Evolutionary conservation across 768 basidiomycete species (phyloP), one percentile per base, ranked within the genome.

Genomic region (Leucocoprinus leucothites): DNA sequence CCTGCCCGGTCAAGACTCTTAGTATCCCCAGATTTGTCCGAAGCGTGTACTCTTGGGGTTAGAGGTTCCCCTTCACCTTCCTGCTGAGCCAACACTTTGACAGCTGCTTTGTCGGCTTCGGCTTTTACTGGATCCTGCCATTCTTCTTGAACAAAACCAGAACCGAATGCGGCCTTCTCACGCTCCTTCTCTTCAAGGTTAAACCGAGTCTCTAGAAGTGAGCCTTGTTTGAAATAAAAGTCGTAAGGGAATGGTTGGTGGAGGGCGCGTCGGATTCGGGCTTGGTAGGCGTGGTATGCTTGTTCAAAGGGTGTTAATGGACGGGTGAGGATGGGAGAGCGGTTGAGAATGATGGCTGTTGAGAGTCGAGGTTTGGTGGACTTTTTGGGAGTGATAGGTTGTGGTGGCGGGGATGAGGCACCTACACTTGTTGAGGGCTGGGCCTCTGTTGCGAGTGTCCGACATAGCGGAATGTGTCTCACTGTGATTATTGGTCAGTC

Each of bases 151-250:
- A 75, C 79, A 61, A 90, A 84, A 3, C 69, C 73, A 0, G 77
- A 72, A 0, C 94, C 93, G 69, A 93, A 98, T 0, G 88, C 85
- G 50, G 77, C 74, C 36, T 75, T 72, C 63, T 94, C 92, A 48
- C 89, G 81, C 57, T 78, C 74, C 44, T 82, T 80, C 64, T 94
- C 88, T 65, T 94, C 88, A 48, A 82, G 69, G 46, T 78, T 84
- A 70, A 93, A 96, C 36, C 89, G 81, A 13, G 85, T 83, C 67
- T 94, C 88, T 26, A 94, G 80, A 14, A 91, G 76, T 0, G 94
- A 90, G 8, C 94, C 94, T 48, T 86, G 86, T 71, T 94, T 94
- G 80, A 96, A 96, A 74, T 95, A 98, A 71, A 96, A 93, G 45
- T 94, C 86, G 56, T 82, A 77, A 16, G 94, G 91, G 67, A 93